Evolutionary conservation across 2,329 filamentous ascomycete genomes (phyloP), one percentile per base, ranked within the genome.

Genomic region (Trichoderma brevicompactum): DNA sequence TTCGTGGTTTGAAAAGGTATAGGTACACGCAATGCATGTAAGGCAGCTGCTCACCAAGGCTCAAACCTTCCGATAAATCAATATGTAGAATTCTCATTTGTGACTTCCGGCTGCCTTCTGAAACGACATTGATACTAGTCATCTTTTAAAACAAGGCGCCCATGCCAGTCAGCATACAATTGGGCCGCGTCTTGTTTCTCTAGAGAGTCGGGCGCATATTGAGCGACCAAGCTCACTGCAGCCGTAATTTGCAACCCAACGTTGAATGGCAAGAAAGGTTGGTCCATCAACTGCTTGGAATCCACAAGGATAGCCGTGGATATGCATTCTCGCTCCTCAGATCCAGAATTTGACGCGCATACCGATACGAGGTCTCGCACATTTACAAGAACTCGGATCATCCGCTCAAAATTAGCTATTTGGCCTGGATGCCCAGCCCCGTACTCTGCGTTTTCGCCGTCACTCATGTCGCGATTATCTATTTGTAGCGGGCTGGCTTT

Each of bases 91-190:
- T 32, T n/a, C 52, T 9, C 2, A 10, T n/a, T 50, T 41, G 56
- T 13, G 17, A 34, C 44, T 50, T 50, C 56, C 40, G 28, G 9
- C 12, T 46, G 15, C 13, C 8, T 12, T 8, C 5, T 8, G 13
- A 23, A 52, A 23, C 12, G 5, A 28, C 19, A 23, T 1, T 10
- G 46, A 6, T 15, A 15, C 2, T 17, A 5, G 15, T 44, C 59
- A 61, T 15, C 13, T 17, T 34, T 34, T 12, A 64, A 56, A 10
- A 49, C 44, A 19, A 58, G 40, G 3, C 52, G 52, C 2, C 43
- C 52, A 50, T 34, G 52, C 52, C 61, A 64, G 13, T 48, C 34
- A 19, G 34, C 34, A 50, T 34, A 55, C n/a, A 56, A n/a, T 41
- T n/a, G 43, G n/a, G 34, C 43, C 15, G 61, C 52, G 15, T 56